Conservation (phyloP, 331 rosid species). For the Spiraea crenata region DNA sequence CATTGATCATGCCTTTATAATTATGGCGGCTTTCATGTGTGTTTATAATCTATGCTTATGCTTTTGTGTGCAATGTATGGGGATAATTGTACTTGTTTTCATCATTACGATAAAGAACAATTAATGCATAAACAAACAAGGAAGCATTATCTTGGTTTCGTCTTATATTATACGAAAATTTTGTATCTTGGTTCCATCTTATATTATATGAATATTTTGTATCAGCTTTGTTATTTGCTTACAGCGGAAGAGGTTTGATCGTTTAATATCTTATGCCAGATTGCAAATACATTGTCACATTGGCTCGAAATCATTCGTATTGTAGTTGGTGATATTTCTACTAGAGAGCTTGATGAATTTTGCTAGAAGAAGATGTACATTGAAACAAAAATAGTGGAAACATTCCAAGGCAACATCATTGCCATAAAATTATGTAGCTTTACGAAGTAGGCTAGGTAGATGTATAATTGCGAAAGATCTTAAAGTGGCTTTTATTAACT, state of each 20-base stretch:
- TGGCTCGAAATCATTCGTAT: too few species aligned
- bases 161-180: too few species aligned
- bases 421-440: conserved; percentile 29
- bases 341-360: conserved; percentile 15
- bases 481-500: conserved; percentile 17
- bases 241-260: too few species aligned
- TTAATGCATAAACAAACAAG: not conserved
- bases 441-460: conserved; percentile 23
- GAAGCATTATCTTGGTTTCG: not conserved
- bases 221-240: too few species aligned
- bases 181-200: not conserved
- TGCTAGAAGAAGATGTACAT: conserved; percentile 29
- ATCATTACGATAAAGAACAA: not conserved
- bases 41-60: too few species aligned
- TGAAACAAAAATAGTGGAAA: conserved; percentile 32
- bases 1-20: too few species aligned
- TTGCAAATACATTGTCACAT: too few species aligned
- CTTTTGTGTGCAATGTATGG: too few species aligned
- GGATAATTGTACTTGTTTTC: not conserved
- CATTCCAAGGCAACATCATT: conserved; percentile 51
- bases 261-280: too few species aligned
- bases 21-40: too few species aligned
- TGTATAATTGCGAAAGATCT: conserved; percentile 31
- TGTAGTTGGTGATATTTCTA: conserved; percentile 1
- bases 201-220: not conserved